Evolutionary conservation across 169 alveolate genomes (phyloP).

Genomic region (Plasmodium reichenowi): DNA sequence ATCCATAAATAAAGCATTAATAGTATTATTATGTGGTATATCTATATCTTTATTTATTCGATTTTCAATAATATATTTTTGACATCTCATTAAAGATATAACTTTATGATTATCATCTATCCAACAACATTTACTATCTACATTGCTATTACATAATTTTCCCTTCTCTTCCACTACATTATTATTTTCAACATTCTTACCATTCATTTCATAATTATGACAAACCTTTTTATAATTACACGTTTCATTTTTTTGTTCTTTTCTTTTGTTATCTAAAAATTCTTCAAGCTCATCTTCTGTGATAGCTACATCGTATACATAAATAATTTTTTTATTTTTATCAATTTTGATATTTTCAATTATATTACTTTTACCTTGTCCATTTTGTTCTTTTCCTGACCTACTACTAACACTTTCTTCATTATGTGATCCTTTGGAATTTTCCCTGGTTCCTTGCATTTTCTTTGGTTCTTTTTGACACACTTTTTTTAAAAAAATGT

Average conservation of each 20-base stretch:
- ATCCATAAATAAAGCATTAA: slow-evolving; percentile 74
- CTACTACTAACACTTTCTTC: background rate
- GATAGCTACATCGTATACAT: slow-evolving; percentile 28
- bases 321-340: slow-evolving; percentile 19
- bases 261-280: slow-evolving; percentile 22
- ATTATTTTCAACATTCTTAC: too few relatives aligned
- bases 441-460: background rate
- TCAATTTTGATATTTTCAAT: slow-evolving; percentile 40
- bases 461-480: too few relatives aligned
- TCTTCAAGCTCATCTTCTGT: slow-evolving; percentile 46
- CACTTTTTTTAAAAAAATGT: too few relatives aligned
- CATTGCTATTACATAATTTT: too few relatives aligned
- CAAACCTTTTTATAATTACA: background rate
- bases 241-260: background rate
- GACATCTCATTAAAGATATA: slow-evolving; percentile 23
- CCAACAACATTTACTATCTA: background rate
- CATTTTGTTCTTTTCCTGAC: background rate
- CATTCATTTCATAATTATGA: too few relatives aligned
- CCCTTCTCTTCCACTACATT: too few relatives aligned
- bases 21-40: slow-evolving; percentile 44
- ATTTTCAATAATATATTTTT: slow-evolving; percentile 44
- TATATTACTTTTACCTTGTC: background rate
- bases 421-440: background rate
- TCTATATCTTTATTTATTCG: slow-evolving; percentile 59
- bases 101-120: slow-evolving; percentile 39